Base-by-base conservation (phyloP, 2,329 filamentous ascomycete genomes). In the Ustulina deusta region DNA sequence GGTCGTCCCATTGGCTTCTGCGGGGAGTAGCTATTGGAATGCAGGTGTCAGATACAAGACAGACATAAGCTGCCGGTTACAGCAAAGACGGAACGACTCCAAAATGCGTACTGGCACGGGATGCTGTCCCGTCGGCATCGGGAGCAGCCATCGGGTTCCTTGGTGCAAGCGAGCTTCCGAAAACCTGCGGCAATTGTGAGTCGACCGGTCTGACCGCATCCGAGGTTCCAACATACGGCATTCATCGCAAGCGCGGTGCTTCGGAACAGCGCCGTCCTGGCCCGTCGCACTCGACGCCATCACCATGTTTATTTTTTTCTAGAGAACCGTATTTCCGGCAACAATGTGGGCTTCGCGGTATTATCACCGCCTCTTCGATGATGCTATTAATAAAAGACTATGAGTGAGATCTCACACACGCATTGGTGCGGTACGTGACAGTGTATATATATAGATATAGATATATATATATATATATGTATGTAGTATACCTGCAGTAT, bases 1-100 rank as follows among this genome's bases (percentile, higher is more conserved):
- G 89, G 89, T 48, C 89, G 82, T 3, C 89, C 89, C 89, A 91
- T 91, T 46, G 81, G 87, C 78, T 91, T 91, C 75, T 90, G 89
- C 13, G 83, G 81, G 7, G 88, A 90, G 78, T 90, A 91, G 70
- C 65, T 68, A 7, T 52, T 15, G 10, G 3, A 60, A 38, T 10
- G 2, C 15, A 40, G 3, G 27, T 6, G 49, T 68, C 42, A 68
- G 65, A 61, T 51, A 38, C 38, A 6, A 34, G n/a, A n/a, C n/a
- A n/a, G n/a, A n/a, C n/a, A n/a, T n/a, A n/a, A n/a, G n/a, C 36
- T 7, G 13, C 13, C 32, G n/a, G 15, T 22, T 44, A 20, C 40
- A 17, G 27, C n/a, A 44, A n/a, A 56, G 22, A 27, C 46, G 1
- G 3, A 29, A 36, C 6, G 25, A 32, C 27, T 32, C 36, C 13